phyloP scores from a whole-genome alignment of 2,329 filamentous ascomycete species.

The Penicillium sp. region DNA sequence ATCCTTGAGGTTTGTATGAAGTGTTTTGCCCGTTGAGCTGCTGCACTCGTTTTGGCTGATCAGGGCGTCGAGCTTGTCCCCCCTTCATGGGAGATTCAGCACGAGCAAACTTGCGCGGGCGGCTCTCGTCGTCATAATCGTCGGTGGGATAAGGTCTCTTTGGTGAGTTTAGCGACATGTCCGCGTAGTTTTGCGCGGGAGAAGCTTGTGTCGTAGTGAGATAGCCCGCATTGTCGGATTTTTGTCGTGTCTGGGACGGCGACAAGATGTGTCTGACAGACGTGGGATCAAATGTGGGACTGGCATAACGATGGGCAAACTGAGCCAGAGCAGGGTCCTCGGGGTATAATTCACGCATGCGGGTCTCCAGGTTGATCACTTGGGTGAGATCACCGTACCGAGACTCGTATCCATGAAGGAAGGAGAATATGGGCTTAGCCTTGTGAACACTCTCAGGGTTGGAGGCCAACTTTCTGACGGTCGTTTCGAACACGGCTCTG shows the following conservation, averaged over 20 bases:
- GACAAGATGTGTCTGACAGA: slow-evolving; percentile 81
- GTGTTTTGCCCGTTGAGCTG: slow-evolving; percentile 31
- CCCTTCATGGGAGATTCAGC: slow-evolving; percentile 94
- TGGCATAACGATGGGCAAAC: slow-evolving; percentile 75
- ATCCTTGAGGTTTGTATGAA: slow-evolving; percentile 53
- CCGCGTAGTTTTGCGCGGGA: slow-evolving; percentile 37
- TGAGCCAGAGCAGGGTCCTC: slow-evolving; percentile 75
- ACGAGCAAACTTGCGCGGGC: slow-evolving; percentile 81
- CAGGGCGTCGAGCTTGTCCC: slow-evolving; percentile 79
- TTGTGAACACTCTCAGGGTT: slow-evolving; percentile 74
- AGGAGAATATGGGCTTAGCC: slow-evolving; percentile 81
- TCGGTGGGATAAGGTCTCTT: slow-evolving; percentile 64
- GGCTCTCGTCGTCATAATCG: slow-evolving; percentile 69
- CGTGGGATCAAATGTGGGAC: slow-evolving; percentile 77
- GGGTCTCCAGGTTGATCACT: slow-evolving; percentile 84
- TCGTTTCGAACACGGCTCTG: slow-evolving; percentile 92
- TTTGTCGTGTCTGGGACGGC: slow-evolving; percentile 74
- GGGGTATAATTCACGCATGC: slow-evolving; percentile 92
- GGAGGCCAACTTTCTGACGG: slow-evolving; percentile 76
- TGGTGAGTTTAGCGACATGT: slow-evolving; percentile 45
- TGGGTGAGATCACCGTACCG: slow-evolving; percentile 91
- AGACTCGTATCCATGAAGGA: slow-evolving; percentile 94
- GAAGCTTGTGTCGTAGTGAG: slow-evolving; percentile 33
- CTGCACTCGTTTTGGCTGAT: slow-evolving; percentile 64
- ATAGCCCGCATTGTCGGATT: slow-evolving; percentile 41